Conservation (phyloP, 352 stramenopile genomes). For the Elongisporangium senticosum region DNA sequence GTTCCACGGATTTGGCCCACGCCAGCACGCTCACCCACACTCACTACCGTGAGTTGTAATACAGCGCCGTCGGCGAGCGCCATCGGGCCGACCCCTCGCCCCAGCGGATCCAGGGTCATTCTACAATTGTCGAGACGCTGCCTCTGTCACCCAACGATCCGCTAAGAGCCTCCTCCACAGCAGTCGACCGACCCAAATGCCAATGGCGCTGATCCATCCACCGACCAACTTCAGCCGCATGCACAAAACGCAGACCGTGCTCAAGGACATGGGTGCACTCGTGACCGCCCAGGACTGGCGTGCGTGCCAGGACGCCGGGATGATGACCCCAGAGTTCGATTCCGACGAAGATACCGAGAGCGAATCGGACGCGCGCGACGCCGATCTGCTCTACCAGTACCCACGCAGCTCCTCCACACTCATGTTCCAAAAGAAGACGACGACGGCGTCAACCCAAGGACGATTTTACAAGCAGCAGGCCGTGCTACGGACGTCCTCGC, state of each 20-base stretch:
- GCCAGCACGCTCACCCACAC: not conserved
- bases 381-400: not conserved
- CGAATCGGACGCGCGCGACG: conserved; percentile 31
- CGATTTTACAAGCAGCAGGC: conserved; percentile 9
- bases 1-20: not conserved
- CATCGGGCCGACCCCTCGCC: not conserved
- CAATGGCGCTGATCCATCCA: conserved; percentile 1
- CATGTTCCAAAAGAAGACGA: not conserved
- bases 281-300: conserved; percentile 5
- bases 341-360: conserved; percentile 68
- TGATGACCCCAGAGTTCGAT: conserved; percentile 26
- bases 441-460: not conserved
- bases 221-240: conserved; percentile 8
- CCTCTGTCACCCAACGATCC: not conserved
- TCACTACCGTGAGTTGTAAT: not conserved
- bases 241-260: conserved; percentile 36
- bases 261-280: conserved; percentile 1
- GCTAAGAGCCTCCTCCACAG: not conserved
- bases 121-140: conserved; percentile 25
- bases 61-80: not conserved
- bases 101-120: conserved; percentile 15
- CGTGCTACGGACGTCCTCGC: conserved; percentile 10
- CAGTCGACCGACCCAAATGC: not conserved
- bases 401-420: not conserved
- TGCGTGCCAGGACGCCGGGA: conserved; percentile 7